Evolutionary conservation across 164 flowering plant species (phyloP), one percentile per base, ranked within the genome.

Genomic region (Sextonia rubra): DNA sequence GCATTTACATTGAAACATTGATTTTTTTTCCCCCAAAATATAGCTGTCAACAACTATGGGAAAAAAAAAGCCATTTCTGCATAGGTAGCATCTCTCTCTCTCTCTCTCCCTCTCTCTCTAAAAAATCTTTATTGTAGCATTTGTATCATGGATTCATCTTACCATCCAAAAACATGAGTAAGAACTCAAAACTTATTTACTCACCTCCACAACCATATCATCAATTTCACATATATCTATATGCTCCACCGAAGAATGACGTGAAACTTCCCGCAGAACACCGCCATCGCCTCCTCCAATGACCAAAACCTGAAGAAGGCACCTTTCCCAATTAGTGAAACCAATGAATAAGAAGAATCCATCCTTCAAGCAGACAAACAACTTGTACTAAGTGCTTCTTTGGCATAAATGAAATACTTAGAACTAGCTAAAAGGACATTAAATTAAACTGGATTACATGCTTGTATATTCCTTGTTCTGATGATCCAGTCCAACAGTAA

Each of bases 261-360:
- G 94, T 69, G 99, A 71, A 32, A 91, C 97, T 86, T 95, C 99
- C 64, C 99, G 86, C 68, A 95, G 76, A 68, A 95, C 97, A 70
- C 99, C 99, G 75, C 99, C 99, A 86, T 95, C 98, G 72, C 99
- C 99, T 49, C 99, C 99, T 61, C 99, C 99, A 81, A 95, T 91
- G 26, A 95, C 93, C 85, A 95, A 82, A 69, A 95, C 96, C 99
- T 93, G 83, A 44, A 74, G 63, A 61, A 58, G 58, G 55, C 71
- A 49, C 23, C 25, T 12, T 17, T 25, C 32, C 2, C 63, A 37
- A 29, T 44, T 27, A 37, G 64, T 22, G 22, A 61, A 61, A 9
- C 64, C 27, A 61, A 61, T 52, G 58, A 52, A 52, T 20, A 12
- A 20, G 58, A 20, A 52, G 44, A 37, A 37, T 37, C 44, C 44